phyloP scores from a whole-genome alignment of 2,329 filamentous ascomycete genomes.

The Dryadomyces quercus-mongolicae region DNA sequence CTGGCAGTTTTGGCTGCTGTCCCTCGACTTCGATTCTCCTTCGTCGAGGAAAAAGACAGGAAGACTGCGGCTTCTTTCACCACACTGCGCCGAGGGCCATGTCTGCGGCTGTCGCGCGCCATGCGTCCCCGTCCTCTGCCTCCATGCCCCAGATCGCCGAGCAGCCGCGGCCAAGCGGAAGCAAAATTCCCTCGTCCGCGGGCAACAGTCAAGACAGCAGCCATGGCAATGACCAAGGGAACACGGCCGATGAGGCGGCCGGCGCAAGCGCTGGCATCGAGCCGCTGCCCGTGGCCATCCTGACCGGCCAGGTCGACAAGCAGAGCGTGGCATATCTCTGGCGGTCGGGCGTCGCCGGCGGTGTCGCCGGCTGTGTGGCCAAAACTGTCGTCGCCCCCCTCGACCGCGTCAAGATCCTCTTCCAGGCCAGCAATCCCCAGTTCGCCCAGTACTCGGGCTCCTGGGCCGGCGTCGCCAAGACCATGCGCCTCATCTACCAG shows the following conservation, averaged over 20 bases:
- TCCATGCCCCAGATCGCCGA: constrained; percentile 41
- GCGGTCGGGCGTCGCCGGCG: constrained; percentile 75
- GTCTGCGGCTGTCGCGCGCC: constrained; percentile 25
- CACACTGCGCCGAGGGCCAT: too few relatives aligned
- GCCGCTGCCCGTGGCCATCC: constrained; percentile 33
- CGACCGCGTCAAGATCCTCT: constrained; percentile 96
- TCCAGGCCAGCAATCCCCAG: constrained; percentile 88
- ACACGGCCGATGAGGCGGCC: not conserved
- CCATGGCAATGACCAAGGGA: not conserved
- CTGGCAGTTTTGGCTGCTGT: not conserved
- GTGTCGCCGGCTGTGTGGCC: constrained; percentile 85
- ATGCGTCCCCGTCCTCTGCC: constrained; percentile 27
- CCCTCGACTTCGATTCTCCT: too few relatives aligned
- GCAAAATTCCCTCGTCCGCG: not conserved
- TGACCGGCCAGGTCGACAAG: constrained; percentile 45
- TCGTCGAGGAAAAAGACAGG: not conserved
- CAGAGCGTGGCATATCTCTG: constrained; percentile 74
- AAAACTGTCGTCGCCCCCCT: constrained; percentile 94
- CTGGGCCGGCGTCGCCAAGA: constrained; percentile 72
- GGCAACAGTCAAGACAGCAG: not conserved
- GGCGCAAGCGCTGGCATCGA: constrained; percentile 19
- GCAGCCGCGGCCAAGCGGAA: constrained; percentile 26
- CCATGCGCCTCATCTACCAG: constrained; percentile 72
- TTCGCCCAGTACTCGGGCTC: constrained; percentile 88
- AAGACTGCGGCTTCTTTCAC: too few relatives aligned